Base-by-base conservation (phyloP, 805 yeast genomes). In the Candida maesae region DNA sequence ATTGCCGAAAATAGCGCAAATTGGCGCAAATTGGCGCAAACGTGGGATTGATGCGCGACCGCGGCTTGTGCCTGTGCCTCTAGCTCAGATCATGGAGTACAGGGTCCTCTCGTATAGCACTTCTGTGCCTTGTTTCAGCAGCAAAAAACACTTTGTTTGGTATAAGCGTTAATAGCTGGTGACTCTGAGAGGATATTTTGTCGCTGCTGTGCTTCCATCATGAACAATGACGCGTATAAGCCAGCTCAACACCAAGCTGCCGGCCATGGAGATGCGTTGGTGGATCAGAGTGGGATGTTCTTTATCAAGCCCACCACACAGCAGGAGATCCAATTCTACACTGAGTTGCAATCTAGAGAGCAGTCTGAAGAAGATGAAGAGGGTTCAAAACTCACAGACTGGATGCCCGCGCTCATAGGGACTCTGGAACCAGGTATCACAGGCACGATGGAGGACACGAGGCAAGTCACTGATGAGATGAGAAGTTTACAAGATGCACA, bases 251-350 rank as follows among this genome's bases (percentile, higher is more conserved):
- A 84, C 55, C 84, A 80, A 62, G 98, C 93, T 3, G 98, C 97
- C 0, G 99, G 99, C 6, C 99, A 91, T 55, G 85, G 72, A 6
- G 98, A 96, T 0, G 75, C 84, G 3, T 51, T 87, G 39, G 74
- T 76, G 10, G 79, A 79, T 47, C 71, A 60, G 6, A 76, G 74
- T 30, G 95, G 89, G 0, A 63, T 76, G 7, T 64, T 91, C 13
- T 83, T 90, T 50, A 76, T 86, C 41, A 91, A 93, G 60, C 80
- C 81, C 0, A 69, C 90, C 0, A 58, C 65, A 0, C 61, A 61
- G 19, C 78, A 76, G 49, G 99, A 91, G 61, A 61, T 84, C 21
- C 79, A 75, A n/a, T 93, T 93, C 61, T 91, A 93, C 57, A 64
- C 70, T 17, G 49, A 60, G 17, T 42, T 61, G 7, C 59, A 62